Conservation (phyloP, 176 grass and related monocot species). For the bread wheat (Triticum aestivum) region IWGSC_CS_RefSeq_v2.1 NC_057803.1:543021994-543022493, state of each 20-base stretch:
- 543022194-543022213: not conserved
- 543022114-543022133: too few species aligned
- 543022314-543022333: slow-evolving; percentile 29
- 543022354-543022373: not conserved
- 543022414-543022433: not conserved
- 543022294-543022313: not conserved
- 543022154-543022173: slow-evolving; percentile 28
- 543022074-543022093: too few species aligned
- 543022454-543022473: slow-evolving; percentile 35
- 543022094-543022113: too few species aligned
- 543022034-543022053: too few species aligned
- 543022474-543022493: not conserved
- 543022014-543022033: too few species aligned
- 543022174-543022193: not conserved
- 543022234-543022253: too few species aligned
- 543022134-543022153: slow-evolving; percentile 25
- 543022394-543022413: not conserved
- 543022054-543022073: too few species aligned
- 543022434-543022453: not conserved
- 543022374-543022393: slow-evolving; percentile 41
- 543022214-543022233: too few species aligned
- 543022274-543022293: not conserved
- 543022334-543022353: not conserved
- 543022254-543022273: not conserved
- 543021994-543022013: too few species aligned